Evolutionary conservation across 768 basidiomycete genomes (phyloP), one percentile per base, ranked within the genome.

Genomic region (Brasilioporus rufonigricans): DNA sequence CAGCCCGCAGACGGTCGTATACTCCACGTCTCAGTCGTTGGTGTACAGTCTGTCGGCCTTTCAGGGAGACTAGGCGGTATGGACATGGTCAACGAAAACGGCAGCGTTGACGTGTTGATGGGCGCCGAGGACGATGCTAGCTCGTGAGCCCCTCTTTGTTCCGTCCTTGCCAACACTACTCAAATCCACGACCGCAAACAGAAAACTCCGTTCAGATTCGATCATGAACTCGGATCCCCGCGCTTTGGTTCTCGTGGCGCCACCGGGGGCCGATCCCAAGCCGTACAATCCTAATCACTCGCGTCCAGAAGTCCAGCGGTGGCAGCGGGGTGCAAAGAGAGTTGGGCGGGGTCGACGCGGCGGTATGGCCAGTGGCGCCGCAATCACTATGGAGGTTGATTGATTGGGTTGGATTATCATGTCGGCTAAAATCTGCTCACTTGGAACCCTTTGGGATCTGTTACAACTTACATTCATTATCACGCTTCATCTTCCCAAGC

Each of bases 191-290:
- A 19, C 11, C 6, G 12, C n/a, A 12, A 31, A 48, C 61, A 93
- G 91, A 56, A 93, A 92, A 81, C 77, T 94, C 77, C 88, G 91
- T 50, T 93, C 91, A 3, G 91, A 94, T 66, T 82, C 82, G 2
- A 77, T 93, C 46, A 68, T 91, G 56, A 57, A 50, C 31, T 75
- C 76, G 21, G 78, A 78, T 60, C 80, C 86, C n/a, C 82, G 89
- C 26, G 87, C 89, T 5, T 77, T 80, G 13, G 79, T 91, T 1
- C 74, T 90, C 21, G 68, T 87, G 27, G 83, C 84, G 27, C 88
- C 88, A 0, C 87, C 87, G 13, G 87, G 87, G 9, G 68, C 81
- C 5, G 75, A 88, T 55, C 76, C 80, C 0, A 76, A 78, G 31
- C 79, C 80, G 4, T 81, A 86, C 61, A 67, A 65, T 1, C 78